phyloP scores from a whole-genome alignment of 345 rosid genomes.

The Toxicodendron radicans region DNA sequence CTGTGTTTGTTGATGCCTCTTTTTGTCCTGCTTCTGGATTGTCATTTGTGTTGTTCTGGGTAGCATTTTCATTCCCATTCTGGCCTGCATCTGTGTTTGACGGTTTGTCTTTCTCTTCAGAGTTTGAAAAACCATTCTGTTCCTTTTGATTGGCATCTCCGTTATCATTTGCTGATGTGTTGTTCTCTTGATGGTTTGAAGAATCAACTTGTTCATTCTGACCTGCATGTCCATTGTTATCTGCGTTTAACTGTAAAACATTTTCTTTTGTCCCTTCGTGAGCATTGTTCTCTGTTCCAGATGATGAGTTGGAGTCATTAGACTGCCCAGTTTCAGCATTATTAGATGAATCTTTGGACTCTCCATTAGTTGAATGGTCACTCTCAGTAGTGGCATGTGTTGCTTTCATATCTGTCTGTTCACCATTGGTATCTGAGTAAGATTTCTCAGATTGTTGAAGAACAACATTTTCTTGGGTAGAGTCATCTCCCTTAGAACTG shows the following conservation, averaged over 20 bases:
- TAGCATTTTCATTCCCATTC: conserved; percentile 26
- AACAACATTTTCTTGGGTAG: conserved; percentile 33
- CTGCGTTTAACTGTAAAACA: conserved; percentile 23
- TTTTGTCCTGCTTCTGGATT: conserved; percentile 32
- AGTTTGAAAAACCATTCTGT: conserved; percentile 17
- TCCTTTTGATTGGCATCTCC: conserved; percentile 27
- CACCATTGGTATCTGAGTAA: conserved; percentile 39
- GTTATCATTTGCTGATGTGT: conserved; percentile 21
- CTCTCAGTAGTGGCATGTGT: conserved; percentile 37
- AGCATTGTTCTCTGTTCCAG: conserved; percentile 22
- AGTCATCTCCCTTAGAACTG: conserved; percentile 29
- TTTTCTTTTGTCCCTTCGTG: conserved; percentile 30
- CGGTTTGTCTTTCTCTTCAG: conserved; percentile 24
- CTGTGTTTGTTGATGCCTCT: conserved; percentile 28
- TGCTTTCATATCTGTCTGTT: conserved; percentile 41
- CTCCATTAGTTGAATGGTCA: conserved; percentile 33
- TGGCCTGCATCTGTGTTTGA: conserved; percentile 28
- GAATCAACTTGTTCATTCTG: conserved; percentile 32
- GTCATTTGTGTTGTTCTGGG: conserved; percentile 29
- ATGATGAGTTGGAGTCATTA: conserved; percentile 13
- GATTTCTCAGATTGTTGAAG: conserved; percentile 42
- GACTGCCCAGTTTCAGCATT: conserved; percentile 30
- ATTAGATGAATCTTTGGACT: conserved; percentile 28
- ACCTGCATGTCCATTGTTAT: conserved; percentile 31
- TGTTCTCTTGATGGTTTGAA: conserved; percentile 29